Conservation (phyloP, 176 grass and related monocot genomes). For the Neostapfia colusana region DNA sequence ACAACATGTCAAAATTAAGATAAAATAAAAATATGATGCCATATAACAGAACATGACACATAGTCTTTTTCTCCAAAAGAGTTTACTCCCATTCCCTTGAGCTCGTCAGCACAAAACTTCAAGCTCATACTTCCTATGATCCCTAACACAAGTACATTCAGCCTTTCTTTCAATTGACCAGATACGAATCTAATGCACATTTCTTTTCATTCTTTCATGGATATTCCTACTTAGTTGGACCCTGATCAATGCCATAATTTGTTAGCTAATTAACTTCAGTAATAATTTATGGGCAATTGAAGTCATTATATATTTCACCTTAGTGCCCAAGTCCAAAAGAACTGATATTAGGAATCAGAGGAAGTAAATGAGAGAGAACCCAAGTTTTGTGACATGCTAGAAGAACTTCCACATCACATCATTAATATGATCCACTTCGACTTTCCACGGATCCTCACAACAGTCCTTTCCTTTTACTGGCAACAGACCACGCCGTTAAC, state of each 20-base stretch:
- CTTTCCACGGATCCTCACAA: not conserved
- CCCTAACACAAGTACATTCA: not conserved
- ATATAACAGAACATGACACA: conserved; percentile 2
- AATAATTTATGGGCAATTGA: too few relatives aligned
- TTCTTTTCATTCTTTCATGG: too few relatives aligned
- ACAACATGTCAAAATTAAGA: conserved; percentile 18
- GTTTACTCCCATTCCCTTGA: not conserved
- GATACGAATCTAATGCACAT: not conserved
- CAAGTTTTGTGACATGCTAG: not conserved
- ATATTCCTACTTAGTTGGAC: too few relatives aligned
- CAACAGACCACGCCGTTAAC: not conserved
- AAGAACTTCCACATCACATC: not conserved
- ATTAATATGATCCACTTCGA: not conserved
- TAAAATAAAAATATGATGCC: conserved; percentile 5
- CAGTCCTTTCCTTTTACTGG: not conserved
- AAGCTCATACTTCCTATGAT: not conserved
- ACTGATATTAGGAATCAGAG: too few relatives aligned
- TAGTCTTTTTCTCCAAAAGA: not conserved
- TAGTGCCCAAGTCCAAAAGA: too few relatives aligned
- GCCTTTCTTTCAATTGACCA: too few relatives aligned
- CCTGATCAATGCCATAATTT: too few relatives aligned
- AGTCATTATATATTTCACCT: too few relatives aligned
- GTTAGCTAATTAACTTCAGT: too few relatives aligned
- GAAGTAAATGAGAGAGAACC: not conserved
- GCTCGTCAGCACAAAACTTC: not conserved